phyloP scores from a whole-genome alignment of 257 asterid species.

The Solanum dulcamara region DNA sequence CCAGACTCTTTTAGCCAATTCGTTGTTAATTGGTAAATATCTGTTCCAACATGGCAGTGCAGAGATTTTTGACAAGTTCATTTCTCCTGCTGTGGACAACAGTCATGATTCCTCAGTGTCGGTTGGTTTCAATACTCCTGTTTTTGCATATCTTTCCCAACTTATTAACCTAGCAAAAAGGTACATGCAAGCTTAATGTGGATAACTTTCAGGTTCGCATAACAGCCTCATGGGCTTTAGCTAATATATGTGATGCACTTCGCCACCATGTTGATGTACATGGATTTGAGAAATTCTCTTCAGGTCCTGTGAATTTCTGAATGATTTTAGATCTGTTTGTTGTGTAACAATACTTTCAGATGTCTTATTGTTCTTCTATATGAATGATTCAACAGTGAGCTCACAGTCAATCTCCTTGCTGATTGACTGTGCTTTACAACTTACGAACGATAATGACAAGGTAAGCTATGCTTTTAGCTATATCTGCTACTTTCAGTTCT shows the following conservation, averaged over 20 bases:
- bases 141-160: background rate
- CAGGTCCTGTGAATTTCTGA: slow-evolving; percentile 7
- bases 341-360: slow-evolving; percentile 3
- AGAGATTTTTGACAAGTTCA: slow-evolving; percentile 60
- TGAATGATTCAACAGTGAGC: slow-evolving; percentile 38
- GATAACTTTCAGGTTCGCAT: slow-evolving; percentile 73
- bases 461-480: slow-evolving; percentile 18
- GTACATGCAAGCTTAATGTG: background rate
- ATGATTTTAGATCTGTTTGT: slow-evolving; percentile 13
- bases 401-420: slow-evolving; percentile 41
- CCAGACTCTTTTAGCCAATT: background rate
- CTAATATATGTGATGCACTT: slow-evolving; percentile 82
- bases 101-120: slow-evolving; percentile 54
- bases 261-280: slow-evolving; percentile 44
- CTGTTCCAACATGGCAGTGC: slow-evolving; percentile 28
- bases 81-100: slow-evolving; percentile 50
- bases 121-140: slow-evolving; percentile 27
- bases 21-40: slow-evolving; percentile 1
- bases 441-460: slow-evolving; percentile 89
- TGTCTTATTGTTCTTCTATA: slow-evolving; percentile 13
- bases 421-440: slow-evolving; percentile 53
- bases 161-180: background rate
- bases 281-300: slow-evolving; percentile 32
- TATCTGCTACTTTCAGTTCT: background rate
- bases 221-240: slow-evolving; percentile 95